phyloP scores from a whole-genome alignment of 495 filamentous ascomycete genomes.

The Talaromyces trachyspermus region DNA sequence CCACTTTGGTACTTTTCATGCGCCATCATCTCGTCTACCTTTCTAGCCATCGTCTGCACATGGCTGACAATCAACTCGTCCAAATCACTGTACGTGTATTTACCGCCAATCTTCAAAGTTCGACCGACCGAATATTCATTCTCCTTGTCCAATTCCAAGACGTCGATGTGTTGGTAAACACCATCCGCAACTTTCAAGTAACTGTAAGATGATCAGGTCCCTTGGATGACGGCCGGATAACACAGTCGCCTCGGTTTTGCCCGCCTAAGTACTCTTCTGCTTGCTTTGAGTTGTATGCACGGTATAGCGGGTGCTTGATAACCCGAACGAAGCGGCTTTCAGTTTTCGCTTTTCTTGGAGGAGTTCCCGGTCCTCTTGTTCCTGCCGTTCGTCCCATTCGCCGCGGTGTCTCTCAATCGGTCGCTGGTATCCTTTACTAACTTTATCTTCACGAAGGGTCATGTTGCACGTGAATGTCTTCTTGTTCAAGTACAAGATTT shows the following conservation, averaged over 20 bases:
- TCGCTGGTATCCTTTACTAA: constrained; percentile 61
- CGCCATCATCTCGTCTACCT: constrained; percentile 91
- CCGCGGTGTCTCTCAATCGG: constrained; percentile 60
- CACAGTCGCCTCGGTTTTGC: constrained; percentile 76
- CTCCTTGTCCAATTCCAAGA: constrained; percentile 91
- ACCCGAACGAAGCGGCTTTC: constrained; percentile 81
- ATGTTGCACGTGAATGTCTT: constrained; percentile 75
- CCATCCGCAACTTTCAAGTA: constrained; percentile 96
- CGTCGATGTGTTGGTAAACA: constrained; percentile 94
- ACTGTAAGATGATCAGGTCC: constrained; percentile 91
- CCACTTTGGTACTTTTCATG: constrained; percentile 85
- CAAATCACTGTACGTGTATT: constrained; percentile 87
- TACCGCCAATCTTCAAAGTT: constrained; percentile 72
- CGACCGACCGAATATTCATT: constrained; percentile 90
- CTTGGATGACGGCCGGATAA: constrained; percentile 90
- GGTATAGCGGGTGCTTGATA: constrained; percentile 94
- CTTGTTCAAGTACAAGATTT: constrained; percentile 76
- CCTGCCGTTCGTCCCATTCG: constrained; percentile 81
- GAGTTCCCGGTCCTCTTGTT: constrained; percentile 68
- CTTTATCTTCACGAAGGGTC: constrained; percentile 70
- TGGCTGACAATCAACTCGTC: constrained; percentile 97
- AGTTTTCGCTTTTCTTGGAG: constrained; percentile 73
- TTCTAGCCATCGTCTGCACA: constrained; percentile 94
- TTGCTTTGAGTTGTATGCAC: constrained; percentile 83
- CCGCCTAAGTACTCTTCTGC: constrained; percentile 89